Percentiles rank a stretch among this genome's conserved stretches.
Evolutionary conservation across 2,329 filamentous ascomycete genomes (phyloP).

Genomic region (Monosporascus cannonballus): DNA sequence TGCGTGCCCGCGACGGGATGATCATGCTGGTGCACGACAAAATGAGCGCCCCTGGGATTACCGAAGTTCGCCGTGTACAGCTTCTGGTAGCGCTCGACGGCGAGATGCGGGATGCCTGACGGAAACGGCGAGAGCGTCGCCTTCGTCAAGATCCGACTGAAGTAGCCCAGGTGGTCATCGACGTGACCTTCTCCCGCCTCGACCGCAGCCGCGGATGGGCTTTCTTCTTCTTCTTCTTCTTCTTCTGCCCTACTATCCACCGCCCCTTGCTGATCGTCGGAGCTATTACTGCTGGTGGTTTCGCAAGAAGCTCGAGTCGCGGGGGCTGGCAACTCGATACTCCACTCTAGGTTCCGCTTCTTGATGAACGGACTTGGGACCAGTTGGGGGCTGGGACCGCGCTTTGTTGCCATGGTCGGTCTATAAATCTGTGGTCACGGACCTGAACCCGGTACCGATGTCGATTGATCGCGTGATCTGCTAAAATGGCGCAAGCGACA

Average conservation of each 20-base stretch:
- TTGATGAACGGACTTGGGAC: slow-evolving; percentile 42
- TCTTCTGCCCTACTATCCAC: not conserved
- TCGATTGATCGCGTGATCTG: too few relatives aligned
- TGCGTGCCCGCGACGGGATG: slow-evolving; percentile 63
- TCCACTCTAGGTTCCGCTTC: slow-evolving; percentile 40
- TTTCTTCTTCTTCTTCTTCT: slow-evolving; percentile 5
- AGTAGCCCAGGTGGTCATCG: slow-evolving; percentile 34
- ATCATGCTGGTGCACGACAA: slow-evolving; percentile 68
- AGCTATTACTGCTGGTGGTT: slow-evolving; percentile 8
- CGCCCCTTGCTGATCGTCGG: slow-evolving; percentile 4
- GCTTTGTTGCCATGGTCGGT: slow-evolving; percentile 24
- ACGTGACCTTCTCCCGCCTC: slow-evolving; percentile 33
- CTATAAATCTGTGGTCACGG: too few relatives aligned
- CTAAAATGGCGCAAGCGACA: too few relatives aligned
- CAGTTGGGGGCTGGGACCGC: slow-evolving; percentile 25
- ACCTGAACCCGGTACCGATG: too few relatives aligned
- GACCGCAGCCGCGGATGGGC: slow-evolving; percentile 29
- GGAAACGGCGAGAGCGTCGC: slow-evolving; percentile 18
- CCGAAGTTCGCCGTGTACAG: slow-evolving; percentile 31
- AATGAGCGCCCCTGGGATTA: slow-evolving; percentile 41
- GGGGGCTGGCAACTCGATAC: slow-evolving; percentile 21
- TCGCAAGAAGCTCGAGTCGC: slow-evolving; percentile 1
- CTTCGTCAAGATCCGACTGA: slow-evolving; percentile 27
- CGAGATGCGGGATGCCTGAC: slow-evolving; percentile 22
- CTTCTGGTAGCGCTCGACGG: slow-evolving; percentile 27